Evolutionary conservation across 1,284 basidiomycete species (phyloP).

Genomic region (Meira nashicola): DNA sequence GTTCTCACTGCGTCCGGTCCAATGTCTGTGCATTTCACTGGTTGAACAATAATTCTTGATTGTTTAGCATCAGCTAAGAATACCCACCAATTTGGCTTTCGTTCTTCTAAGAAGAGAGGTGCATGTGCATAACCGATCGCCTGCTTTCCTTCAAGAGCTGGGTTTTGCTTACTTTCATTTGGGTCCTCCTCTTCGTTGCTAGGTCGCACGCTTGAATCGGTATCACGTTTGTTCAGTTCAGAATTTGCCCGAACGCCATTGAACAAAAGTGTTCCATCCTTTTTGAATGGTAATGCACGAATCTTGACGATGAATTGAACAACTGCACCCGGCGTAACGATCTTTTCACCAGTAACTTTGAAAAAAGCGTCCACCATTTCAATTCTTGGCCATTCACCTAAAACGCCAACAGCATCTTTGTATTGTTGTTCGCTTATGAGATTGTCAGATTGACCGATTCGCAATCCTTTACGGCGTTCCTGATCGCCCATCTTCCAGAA

Average conservation of each 20-base stretch:
- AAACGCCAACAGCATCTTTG: slow-evolving; percentile 65
- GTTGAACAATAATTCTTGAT: slow-evolving; percentile 84
- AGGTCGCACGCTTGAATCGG: slow-evolving; percentile 39
- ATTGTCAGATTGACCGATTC: slow-evolving; percentile 22
- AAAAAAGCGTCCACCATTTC: slow-evolving; percentile 81
- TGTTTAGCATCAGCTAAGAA: slow-evolving; percentile 84
- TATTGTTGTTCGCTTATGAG: slow-evolving; percentile 30
- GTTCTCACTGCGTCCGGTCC: slow-evolving; percentile 66
- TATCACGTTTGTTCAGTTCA: slow-evolving; percentile 53
- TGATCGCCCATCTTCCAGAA: slow-evolving; percentile 55
- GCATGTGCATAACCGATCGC: slow-evolving; percentile 72
- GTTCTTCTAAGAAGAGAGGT: slow-evolving; percentile 68
- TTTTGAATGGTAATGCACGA: slow-evolving; percentile 62
- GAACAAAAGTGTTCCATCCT: slow-evolving; percentile 36
- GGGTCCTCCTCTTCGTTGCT: slow-evolving; percentile 33
- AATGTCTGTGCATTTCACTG: slow-evolving; percentile 67
- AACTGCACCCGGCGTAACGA: slow-evolving; percentile 82
- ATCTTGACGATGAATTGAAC: slow-evolving; percentile 82
- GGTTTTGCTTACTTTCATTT: slow-evolving; percentile 10
- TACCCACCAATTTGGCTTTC: slow-evolving; percentile 54
- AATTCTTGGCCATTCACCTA: slow-evolving; percentile 70
- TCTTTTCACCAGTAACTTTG: slow-evolving; percentile 88
- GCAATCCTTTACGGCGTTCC: slow-evolving; percentile 47
- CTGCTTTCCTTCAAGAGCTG: slow-evolving; percentile 54
- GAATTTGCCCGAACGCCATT: slow-evolving; percentile 26